phyloP scores from a whole-genome alignment of 192 early-diverging fungal genomes.

The Coemansia sp. region DNA sequence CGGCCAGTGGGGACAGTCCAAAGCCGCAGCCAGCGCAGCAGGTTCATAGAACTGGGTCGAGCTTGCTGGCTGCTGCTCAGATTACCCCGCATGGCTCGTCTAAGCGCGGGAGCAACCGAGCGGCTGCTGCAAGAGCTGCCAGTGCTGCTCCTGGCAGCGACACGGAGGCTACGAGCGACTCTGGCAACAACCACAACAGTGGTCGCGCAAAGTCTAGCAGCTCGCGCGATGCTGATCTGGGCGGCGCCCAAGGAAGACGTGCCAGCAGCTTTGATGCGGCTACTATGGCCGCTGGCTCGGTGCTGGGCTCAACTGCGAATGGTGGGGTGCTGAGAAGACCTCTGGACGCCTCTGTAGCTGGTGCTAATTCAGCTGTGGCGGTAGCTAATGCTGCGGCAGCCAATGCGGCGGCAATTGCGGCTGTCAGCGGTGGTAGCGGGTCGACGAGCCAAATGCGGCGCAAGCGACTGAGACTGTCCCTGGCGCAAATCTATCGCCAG shows the following conservation, averaged over 20 bases:
- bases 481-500: slow-evolving; percentile 54
- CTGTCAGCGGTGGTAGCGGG: slow-evolving; percentile 30
- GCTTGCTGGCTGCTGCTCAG: slow-evolving; percentile 23
- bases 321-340: not conserved
- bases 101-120: slow-evolving; percentile 20
- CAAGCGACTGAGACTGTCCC: slow-evolving; percentile 40
- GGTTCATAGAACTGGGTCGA: slow-evolving; percentile 17
- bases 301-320: not conserved
- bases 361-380: not conserved
- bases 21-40: slow-evolving; percentile 14
- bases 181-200: slow-evolving; percentile 16
- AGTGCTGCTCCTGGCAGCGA: slow-evolving; percentile 20
- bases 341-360: not conserved
- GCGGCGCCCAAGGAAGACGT: slow-evolving; percentile 17
- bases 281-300: not conserved
- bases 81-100: slow-evolving; percentile 25
- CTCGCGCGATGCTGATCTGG: not conserved
- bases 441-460: slow-evolving; percentile 40
- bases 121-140: slow-evolving; percentile 15
- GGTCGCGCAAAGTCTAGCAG: not conserved
- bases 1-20: slow-evolving; percentile 16
- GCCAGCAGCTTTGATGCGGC: slow-evolving; percentile 56
- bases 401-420: slow-evolving; percentile 32
- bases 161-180: slow-evolving; percentile 34
- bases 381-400: slow-evolving; percentile 22